phyloP scores from a whole-genome alignment of 2,329 filamentous ascomycete genomes.

The Diplodia seriata region DNA sequence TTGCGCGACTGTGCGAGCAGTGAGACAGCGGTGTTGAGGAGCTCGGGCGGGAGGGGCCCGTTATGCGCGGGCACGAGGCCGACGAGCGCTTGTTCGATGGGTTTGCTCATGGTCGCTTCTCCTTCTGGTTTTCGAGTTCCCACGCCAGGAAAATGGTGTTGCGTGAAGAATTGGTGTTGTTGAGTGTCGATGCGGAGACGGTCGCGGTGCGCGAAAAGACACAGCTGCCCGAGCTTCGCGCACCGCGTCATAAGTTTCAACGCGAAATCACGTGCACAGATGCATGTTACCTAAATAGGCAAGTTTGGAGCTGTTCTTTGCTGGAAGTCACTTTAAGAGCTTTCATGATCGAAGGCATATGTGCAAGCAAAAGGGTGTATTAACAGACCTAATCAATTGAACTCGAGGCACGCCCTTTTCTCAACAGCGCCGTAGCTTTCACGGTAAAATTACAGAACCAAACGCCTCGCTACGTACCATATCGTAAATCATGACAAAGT shows the following conservation, averaged over 20 bases:
- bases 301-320: too few relatives aligned
- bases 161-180: background rate
- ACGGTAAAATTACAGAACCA: background rate
- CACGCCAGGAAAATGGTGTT: background rate
- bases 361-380: too few relatives aligned
- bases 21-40: slow-evolving; percentile 74
- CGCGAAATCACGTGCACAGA: background rate
- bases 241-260: background rate
- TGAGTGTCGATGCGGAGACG: background rate
- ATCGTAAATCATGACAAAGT: background rate
- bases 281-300: background rate
- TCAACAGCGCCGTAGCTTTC: too few relatives aligned
- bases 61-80: slow-evolving; percentile 76
- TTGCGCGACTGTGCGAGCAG: slow-evolving; percentile 81
- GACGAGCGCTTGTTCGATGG: slow-evolving; percentile 75
- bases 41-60: slow-evolving; percentile 69
- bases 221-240: background rate
- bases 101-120: slow-evolving; percentile 66
- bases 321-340: too few relatives aligned
- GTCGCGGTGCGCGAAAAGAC: background rate
- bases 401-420: too few relatives aligned
- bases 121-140: background rate
- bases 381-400: too few relatives aligned
- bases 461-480: background rate
- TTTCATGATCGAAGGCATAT: too few relatives aligned